A percentile compares a stretch with the other conserved stretches of the same genome.
Conservation (phyloP, 768 basidiomycete species). For the Paxillus involutus region DNA sequence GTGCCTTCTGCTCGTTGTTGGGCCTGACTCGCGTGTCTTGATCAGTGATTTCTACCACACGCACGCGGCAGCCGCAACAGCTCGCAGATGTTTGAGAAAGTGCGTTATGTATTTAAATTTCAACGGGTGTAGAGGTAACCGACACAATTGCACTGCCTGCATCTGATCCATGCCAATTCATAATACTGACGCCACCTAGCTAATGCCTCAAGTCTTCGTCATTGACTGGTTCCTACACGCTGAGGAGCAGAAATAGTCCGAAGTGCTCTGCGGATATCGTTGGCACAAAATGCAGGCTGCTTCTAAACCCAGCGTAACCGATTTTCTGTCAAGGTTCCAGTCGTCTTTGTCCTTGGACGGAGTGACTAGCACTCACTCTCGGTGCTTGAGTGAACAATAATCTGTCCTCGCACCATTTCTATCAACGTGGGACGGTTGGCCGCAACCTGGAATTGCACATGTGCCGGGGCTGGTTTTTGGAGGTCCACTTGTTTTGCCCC, state of each 20-base stretch:
- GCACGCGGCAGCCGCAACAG: too few relatives aligned
- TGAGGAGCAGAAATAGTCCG: slow-evolving; percentile 63
- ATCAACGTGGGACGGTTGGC: slow-evolving; percentile 56
- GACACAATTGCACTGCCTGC: not conserved
- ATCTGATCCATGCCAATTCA: not conserved
- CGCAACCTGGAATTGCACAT: slow-evolving; percentile 59
- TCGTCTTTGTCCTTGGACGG: slow-evolving; percentile 3
- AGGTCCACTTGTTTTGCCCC: slow-evolving; percentile 10
- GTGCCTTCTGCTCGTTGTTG: too few relatives aligned
- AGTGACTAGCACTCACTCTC: slow-evolving; percentile 50
- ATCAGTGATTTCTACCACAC: too few relatives aligned
- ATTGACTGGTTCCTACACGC: slow-evolving; percentile 60
- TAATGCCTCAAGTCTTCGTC: slow-evolving; percentile 40
- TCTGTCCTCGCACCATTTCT: slow-evolving; percentile 47
- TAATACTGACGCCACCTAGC: not conserved
- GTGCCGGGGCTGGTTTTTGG: slow-evolving; percentile 28
- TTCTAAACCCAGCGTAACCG: slow-evolving; percentile 50
- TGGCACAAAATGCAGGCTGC: slow-evolving; percentile 66
- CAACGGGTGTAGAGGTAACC: not conserved
- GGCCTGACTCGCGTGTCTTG: too few relatives aligned
- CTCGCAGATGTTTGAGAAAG: not conserved
- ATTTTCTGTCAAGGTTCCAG: slow-evolving; percentile 44
- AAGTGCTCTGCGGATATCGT: slow-evolving; percentile 54
- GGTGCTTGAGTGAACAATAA: slow-evolving; percentile 61
- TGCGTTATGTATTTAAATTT: not conserved